phyloP scores from a whole-genome alignment of 768 basidiomycete species.

The Trametes cingulata region DNA sequence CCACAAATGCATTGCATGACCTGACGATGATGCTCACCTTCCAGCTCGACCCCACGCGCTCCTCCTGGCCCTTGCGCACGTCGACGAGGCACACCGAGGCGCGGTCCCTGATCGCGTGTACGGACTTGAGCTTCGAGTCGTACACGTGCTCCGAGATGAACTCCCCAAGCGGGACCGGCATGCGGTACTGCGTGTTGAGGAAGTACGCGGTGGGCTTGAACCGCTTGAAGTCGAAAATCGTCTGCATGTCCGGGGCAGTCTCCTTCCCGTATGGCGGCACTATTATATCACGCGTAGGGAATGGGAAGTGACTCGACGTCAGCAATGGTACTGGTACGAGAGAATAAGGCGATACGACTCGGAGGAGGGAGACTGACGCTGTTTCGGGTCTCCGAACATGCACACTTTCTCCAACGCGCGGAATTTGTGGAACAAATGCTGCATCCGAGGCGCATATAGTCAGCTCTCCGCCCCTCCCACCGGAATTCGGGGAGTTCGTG shows the following conservation, averaged over 20 bases:
- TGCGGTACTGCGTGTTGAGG: conserved; percentile 43
- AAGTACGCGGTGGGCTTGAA: conserved; percentile 38
- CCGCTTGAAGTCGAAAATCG: conserved; percentile 50
- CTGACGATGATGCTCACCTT: conserved; percentile 35
- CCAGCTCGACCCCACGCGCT: conserved; percentile 43
- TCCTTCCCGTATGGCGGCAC: conserved; percentile 56
- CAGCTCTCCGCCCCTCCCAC: neutral
- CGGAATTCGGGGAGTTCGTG: neutral
- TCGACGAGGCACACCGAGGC: conserved; percentile 49
- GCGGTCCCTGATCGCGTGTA: conserved; percentile 35
- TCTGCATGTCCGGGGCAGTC: conserved; percentile 38
- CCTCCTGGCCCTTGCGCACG: conserved; percentile 40
- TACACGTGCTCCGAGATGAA: conserved; percentile 54
- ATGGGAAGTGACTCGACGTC: no score
- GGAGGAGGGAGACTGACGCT: conserved; percentile 36
- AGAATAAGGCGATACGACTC: no score
- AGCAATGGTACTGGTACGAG: no score
- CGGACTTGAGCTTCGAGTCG: conserved; percentile 38
- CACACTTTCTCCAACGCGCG: conserved; percentile 44
- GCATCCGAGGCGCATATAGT: neutral
- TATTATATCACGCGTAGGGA: conserved; percentile 24
- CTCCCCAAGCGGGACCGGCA: conserved; percentile 48
- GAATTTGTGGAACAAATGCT: conserved; percentile 50
- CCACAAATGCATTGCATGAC: neutral
- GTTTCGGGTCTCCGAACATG: conserved; percentile 56